Conservation (phyloP, 176 grass and related monocot genomes). For the Lolium rigidum region DNA sequence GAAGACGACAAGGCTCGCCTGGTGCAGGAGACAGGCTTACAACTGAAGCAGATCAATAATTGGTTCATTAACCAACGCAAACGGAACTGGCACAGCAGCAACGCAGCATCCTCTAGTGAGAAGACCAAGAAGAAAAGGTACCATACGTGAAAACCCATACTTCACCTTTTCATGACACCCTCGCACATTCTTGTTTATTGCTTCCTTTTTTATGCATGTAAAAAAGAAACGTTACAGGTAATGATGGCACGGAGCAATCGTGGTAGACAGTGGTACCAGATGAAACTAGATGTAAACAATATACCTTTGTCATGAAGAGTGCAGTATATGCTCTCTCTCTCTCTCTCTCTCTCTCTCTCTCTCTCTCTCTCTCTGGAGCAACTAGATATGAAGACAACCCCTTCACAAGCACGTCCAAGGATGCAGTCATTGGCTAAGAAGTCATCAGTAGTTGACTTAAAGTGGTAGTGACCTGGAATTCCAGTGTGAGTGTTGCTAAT, state of each 20-base stretch:
- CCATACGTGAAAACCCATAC: neutral
- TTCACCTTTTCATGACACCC: neutral
- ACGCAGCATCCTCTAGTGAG: conserved; percentile 66
- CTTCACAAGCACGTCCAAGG: conserved; percentile 17
- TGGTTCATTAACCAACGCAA: conserved; percentile 99
- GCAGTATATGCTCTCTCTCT: conserved; percentile 13
- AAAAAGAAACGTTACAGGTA: conserved; percentile 59
- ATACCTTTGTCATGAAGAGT: conserved; percentile 32
- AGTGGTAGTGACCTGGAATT: conserved; percentile 38
- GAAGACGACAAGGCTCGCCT: conserved; percentile 91
- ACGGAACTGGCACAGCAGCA: conserved; percentile 97
- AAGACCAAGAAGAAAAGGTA: conserved; percentile 99
- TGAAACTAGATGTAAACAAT: conserved; percentile 50
- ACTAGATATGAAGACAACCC: conserved; percentile 25
- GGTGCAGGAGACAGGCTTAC: conserved; percentile 96
- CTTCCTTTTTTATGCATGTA: conserved; percentile 35
- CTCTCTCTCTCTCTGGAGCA: conserved; percentile 29
- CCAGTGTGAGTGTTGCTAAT: conserved; percentile 36
- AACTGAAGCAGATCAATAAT: conserved; percentile 99
- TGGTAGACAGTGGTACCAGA: conserved; percentile 36
- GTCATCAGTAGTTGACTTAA: conserved; percentile 16
- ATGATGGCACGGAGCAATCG: conserved; percentile 30
- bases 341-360: too few relatives aligned
- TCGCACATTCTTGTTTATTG: neutral
- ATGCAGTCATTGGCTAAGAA: neutral